Evolutionary conservation across 2,329 filamentous ascomycete genomes (phyloP).

Genomic region (Monosporascus sp.): DNA sequence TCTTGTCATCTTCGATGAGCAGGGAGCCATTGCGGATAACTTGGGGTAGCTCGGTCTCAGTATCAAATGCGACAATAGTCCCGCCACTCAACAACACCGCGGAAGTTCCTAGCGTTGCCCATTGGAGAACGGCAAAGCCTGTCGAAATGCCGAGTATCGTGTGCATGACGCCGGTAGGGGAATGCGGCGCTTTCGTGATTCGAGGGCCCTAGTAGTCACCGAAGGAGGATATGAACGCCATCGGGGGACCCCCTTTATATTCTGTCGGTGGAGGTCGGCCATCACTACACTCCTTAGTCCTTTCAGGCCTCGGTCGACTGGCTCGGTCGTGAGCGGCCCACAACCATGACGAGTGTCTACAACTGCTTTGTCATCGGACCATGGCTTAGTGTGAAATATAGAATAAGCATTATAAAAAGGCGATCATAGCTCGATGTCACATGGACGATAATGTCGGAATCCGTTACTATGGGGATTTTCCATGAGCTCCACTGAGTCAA

Average conservation of each 20-base stretch:
- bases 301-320: background rate
- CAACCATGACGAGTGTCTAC: background rate
- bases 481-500: too few relatives aligned
- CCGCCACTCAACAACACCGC: slow-evolving; percentile 9
- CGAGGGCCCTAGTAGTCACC: background rate
- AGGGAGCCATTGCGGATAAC: slow-evolving; percentile 26
- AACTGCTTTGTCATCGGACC: background rate
- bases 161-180: background rate
- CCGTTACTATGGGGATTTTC: too few relatives aligned
- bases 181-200: background rate
- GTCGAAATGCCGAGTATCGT: background rate
- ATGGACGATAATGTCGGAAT: background rate
- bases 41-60: slow-evolving; percentile 17
- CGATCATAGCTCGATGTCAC: background rate
- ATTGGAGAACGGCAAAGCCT: background rate
- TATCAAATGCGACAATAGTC: slow-evolving; percentile 25
- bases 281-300: background rate
- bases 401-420: background rate
- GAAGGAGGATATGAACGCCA: background rate
- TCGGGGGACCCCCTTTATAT: background rate
- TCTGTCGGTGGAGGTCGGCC: background rate
- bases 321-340: background rate
- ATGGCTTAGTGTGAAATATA: background rate
- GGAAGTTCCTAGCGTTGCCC: background rate
- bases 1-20: slow-evolving; percentile 29